phyloP scores from a whole-genome alignment of 2,329 filamentous ascomycete species.

The Hypoxylon sp. region DNA sequence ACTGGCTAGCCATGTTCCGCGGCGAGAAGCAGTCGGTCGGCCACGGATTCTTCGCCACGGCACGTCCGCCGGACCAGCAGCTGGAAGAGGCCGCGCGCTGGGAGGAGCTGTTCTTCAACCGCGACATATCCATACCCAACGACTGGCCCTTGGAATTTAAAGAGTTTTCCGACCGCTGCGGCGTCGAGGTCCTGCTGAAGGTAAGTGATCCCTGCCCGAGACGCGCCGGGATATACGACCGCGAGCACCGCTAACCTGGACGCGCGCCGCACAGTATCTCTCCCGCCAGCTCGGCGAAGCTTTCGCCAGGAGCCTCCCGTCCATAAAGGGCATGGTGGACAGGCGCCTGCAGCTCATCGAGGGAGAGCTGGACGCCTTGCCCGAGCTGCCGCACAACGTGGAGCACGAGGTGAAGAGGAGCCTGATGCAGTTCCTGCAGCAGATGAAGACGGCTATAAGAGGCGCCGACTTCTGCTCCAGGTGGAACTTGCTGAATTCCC shows the following conservation, averaged over 20 bases:
- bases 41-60: constrained; percentile 82
- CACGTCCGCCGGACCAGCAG: constrained; percentile 65
- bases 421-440: constrained; percentile 63
- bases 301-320: constrained; percentile 62
- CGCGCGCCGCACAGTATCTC: constrained; percentile 50
- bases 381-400: constrained; percentile 73
- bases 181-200: constrained; percentile 57
- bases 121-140: constrained; percentile 40
- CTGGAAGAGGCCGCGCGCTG: constrained; percentile 60
- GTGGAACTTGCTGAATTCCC: constrained; percentile 45
- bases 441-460: constrained; percentile 62
- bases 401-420: constrained; percentile 69
- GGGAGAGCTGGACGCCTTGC: constrained; percentile 63
- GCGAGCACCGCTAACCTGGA: constrained; percentile 4
- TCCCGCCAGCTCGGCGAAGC: constrained; percentile 62
- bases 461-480: constrained; percentile 52
- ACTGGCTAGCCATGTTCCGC: constrained; percentile 70
- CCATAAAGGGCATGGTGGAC: constrained; percentile 62
- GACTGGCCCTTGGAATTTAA: constrained; percentile 60
- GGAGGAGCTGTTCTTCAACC: constrained; percentile 62
- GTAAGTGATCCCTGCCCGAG: constrained; percentile 7
- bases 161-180: constrained; percentile 57
- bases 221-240: background rate
- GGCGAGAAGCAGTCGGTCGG: constrained; percentile 69
- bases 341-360: constrained; percentile 60